These are phyloP conservation scores for Rhizomucor pusillus DNA, from an alignment of 371 early-diverging fungal species.

Conservation along the genomic window DNA sequence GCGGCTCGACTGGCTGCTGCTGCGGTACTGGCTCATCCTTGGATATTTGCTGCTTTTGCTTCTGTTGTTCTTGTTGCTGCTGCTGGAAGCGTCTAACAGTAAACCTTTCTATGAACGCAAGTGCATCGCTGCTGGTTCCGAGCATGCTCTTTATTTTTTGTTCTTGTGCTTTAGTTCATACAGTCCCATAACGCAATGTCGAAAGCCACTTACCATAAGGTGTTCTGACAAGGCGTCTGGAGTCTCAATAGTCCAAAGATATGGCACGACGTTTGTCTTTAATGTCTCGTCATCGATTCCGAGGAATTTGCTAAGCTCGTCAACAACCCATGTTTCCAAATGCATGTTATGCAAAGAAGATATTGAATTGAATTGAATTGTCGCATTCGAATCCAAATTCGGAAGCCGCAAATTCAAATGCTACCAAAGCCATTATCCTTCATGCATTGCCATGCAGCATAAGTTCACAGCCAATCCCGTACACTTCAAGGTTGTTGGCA, in stretches of 20 bases:
- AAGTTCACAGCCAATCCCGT: too few species aligned
- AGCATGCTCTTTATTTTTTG: slow-evolving; percentile 29
- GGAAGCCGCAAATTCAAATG: too few species aligned
- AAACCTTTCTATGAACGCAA: slow-evolving; percentile 35
- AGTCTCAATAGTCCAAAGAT: slow-evolving; percentile 27
- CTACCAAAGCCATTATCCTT: too few species aligned
- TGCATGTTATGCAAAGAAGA: too few species aligned
- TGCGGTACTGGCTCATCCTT: background rate
- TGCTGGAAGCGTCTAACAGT: slow-evolving; percentile 26
- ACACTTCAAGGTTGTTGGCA: too few species aligned
- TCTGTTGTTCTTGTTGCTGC: slow-evolving; percentile 5
- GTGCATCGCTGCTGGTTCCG: slow-evolving; percentile 26
- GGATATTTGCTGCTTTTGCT: background rate
- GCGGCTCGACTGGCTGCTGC: slow-evolving; percentile 1
- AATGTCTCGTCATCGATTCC: slow-evolving; percentile 47
- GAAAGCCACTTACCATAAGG: slow-evolving; percentile 26
- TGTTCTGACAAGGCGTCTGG: slow-evolving; percentile 35
- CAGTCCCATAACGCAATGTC: background rate
- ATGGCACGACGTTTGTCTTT: slow-evolving; percentile 37
- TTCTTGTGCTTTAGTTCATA: background rate
- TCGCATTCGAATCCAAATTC: too few species aligned
- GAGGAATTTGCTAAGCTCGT: slow-evolving; percentile 42
- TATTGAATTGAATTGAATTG: too few species aligned
- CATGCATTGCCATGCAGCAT: too few species aligned
- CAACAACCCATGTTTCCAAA: slow-evolving; percentile 32